These are phyloP conservation scores for Russula vinacea DNA, from an alignment of 768 basidiomycete genomes.

Conservation along the genomic window DNA sequence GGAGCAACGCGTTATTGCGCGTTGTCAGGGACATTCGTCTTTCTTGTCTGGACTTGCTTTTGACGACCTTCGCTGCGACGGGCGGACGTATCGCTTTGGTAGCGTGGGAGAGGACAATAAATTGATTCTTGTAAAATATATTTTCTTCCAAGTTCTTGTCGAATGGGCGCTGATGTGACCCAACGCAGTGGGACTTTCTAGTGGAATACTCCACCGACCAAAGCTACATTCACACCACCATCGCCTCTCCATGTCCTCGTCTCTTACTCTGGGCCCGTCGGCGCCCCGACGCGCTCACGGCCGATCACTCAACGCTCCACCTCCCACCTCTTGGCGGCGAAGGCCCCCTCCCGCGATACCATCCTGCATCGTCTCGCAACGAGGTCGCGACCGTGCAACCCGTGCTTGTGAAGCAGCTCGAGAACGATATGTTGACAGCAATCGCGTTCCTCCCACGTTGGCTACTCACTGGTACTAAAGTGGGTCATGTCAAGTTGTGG, in stretches of 20 bases:
- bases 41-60: slow-evolving; percentile 90
- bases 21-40: slow-evolving; percentile 95
- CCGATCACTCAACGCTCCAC: slow-evolving; percentile 55
- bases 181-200: slow-evolving; percentile 90
- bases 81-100: slow-evolving; percentile 88
- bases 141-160: slow-evolving; percentile 8
- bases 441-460: slow-evolving; percentile 76
- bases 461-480: slow-evolving; percentile 74
- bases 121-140: slow-evolving; percentile 66
- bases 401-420: slow-evolving; percentile 81
- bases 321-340: slow-evolving; percentile 49
- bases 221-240: slow-evolving; percentile 69
- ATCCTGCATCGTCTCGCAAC: slow-evolving; percentile 85
- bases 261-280: slow-evolving; percentile 69
- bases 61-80: slow-evolving; percentile 84
- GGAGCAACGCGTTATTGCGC: slow-evolving; percentile 90
- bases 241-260: slow-evolving; percentile 75
- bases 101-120: slow-evolving; percentile 98
- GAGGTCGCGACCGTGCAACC: slow-evolving; percentile 90
- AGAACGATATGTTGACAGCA: slow-evolving; percentile 71
- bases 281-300: slow-evolving; percentile 32
- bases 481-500: slow-evolving; percentile 81
- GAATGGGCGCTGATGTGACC: slow-evolving; percentile 1
- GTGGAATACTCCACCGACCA: slow-evolving; percentile 84
- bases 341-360: slow-evolving; percentile 55